Evolutionary conservation across 129 eudicot genomes (phyloP).

Genomic region (sunflower (Helianthus annuus)): HanXRQr2.0-SUNRISE NC_035449.2:154902945-154903444

Average conservation of each 20-base stretch:
- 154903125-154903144: neutral
- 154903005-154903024: fast-evolving
- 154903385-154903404: too few relatives aligned
- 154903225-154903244: neutral
- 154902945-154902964: neutral
- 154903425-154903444: too few relatives aligned
- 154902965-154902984: fast-evolving
- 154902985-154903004: neutral
- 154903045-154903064: neutral
- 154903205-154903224: neutral
- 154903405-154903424: too few relatives aligned
- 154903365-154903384: too few relatives aligned
- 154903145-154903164: slow-evolving; percentile 6
- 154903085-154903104: neutral
- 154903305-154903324: neutral
- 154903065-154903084: neutral
- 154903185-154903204: slow-evolving; percentile 10
- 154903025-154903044: neutral
- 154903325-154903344: too few relatives aligned
- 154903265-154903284: neutral
- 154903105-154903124: slow-evolving; percentile 12
- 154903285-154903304: neutral
- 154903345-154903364: too few relatives aligned
- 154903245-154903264: neutral
- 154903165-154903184: slow-evolving; percentile 11